These are phyloP conservation scores for Grammothele lineata DNA, from an alignment of 768 basidiomycete genomes.

Conservation along the genomic window DNA sequence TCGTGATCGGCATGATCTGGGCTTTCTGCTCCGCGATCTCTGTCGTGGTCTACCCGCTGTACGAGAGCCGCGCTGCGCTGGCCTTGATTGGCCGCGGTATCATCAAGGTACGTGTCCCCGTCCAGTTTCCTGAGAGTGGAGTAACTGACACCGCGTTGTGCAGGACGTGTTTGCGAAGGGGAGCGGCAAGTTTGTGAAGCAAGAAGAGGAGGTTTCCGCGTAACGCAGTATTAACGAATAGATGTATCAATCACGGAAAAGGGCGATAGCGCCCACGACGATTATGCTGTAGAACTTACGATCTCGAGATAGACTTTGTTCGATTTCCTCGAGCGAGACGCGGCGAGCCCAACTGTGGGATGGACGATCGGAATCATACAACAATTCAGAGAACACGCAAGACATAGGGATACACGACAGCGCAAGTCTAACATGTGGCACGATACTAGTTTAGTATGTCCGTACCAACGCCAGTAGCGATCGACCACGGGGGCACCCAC, in stretches of 20 bases:
- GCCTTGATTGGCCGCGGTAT: conserved; percentile 54
- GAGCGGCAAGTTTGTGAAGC: conserved; percentile 38
- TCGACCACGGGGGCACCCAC: neutral
- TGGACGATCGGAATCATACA: too few relatives aligned
- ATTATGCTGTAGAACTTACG: too few relatives aligned
- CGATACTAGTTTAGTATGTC: neutral
- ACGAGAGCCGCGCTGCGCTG: conserved; percentile 73
- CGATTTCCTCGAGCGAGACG: too few relatives aligned
- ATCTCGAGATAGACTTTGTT: too few relatives aligned
- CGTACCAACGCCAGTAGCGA: too few relatives aligned
- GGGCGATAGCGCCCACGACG: too few relatives aligned
- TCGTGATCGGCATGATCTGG: conserved; percentile 80
- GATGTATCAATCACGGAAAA: too few relatives aligned
- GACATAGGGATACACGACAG: conserved; percentile 10
- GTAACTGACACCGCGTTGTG: neutral
- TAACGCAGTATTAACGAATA: too few relatives aligned
- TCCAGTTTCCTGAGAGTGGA: neutral
- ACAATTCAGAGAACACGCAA: neutral
- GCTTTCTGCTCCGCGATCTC: conserved; percentile 69
- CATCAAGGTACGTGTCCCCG: conserved; percentile 45
- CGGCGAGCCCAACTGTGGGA: too few relatives aligned
- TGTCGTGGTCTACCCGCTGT: conserved; percentile 84
- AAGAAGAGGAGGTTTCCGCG: too few relatives aligned
- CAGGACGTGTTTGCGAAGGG: conserved; percentile 41
- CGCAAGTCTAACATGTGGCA: conserved; percentile 2